These are phyloP conservation scores for Stereum hirsutum DNA, from an alignment of 1,284 basidiomycete species.

Conservation along the genomic window DNA sequence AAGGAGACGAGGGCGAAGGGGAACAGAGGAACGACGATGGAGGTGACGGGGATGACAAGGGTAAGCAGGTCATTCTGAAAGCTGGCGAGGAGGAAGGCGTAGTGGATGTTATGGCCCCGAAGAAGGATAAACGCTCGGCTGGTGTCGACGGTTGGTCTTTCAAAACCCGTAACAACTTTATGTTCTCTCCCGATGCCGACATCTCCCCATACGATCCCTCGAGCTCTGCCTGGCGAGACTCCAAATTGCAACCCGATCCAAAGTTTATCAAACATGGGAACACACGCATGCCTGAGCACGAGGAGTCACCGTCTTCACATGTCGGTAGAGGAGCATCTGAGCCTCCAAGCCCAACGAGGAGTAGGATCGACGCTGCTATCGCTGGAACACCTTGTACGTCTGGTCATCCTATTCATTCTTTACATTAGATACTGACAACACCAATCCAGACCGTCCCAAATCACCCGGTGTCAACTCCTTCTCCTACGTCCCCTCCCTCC, in stretches of 20 bases:
- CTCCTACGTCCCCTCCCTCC: conserved; percentile 74
- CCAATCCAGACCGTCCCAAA: conserved; percentile 43
- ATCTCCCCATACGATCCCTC: conserved; percentile 62
- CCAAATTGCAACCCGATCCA: conserved; percentile 33
- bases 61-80: conserved; percentile 16
- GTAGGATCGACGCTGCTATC: conserved; percentile 84
- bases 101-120: conserved; percentile 66
- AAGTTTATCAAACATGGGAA: conserved; percentile 69
- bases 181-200: conserved; percentile 90
- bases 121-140: conserved; percentile 60
- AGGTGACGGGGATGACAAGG: conserved; percentile 19
- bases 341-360: conserved; percentile 81
- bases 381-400: conserved; percentile 66
- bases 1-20: conserved; percentile 13
- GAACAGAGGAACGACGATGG: too few relatives aligned
- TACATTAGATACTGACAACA: conserved; percentile 8
- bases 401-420: conserved; percentile 2
- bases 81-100: conserved; percentile 21
- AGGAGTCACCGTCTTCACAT: conserved; percentile 26
- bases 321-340: conserved; percentile 33
- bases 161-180: conserved; percentile 85
- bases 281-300: conserved; percentile 71
- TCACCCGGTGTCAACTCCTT: conserved; percentile 51
- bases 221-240: conserved; percentile 17
- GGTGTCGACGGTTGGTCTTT: conserved; percentile 82